A percentile compares a stretch with the other conserved stretches of the same genome.
phyloP scores from a whole-genome alignment of 768 basidiomycete genomes.

The Termitomyces bulborhizus region DNA sequence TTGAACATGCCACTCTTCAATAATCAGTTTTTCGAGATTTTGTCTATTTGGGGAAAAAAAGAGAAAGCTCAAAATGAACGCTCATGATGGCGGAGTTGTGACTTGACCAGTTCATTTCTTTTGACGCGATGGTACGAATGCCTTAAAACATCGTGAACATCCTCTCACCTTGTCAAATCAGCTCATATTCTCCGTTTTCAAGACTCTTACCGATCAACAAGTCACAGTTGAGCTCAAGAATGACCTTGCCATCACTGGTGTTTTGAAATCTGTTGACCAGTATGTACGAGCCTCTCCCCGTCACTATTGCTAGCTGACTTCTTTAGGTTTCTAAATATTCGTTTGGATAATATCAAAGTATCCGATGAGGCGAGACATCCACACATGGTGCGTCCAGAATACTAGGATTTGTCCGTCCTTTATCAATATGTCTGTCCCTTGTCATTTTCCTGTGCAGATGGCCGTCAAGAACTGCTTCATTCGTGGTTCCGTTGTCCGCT shows the following conservation, averaged over 20 bases:
- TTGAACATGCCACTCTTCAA: background rate
- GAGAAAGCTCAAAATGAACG: background rate
- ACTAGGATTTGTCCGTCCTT: background rate
- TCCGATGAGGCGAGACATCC: constrained; percentile 91
- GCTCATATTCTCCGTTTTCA: constrained; percentile 98
- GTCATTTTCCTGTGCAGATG: constrained; percentile 51
- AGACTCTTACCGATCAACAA: constrained; percentile 95
- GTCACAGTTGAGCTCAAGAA: constrained; percentile 99
- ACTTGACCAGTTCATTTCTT: background rate
- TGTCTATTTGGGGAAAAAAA: too few species aligned
- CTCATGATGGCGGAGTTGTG: too few species aligned
- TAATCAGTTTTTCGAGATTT: background rate
- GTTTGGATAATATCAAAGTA: constrained; percentile 90
- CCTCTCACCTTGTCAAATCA: constrained; percentile 19
- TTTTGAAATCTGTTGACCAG: constrained; percentile 98
- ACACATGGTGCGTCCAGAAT: constrained; percentile 71
- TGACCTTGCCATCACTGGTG: constrained; percentile 93
- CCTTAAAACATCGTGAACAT: background rate
- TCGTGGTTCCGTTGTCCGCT: constrained; percentile 95
- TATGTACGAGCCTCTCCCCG: constrained; percentile 26
- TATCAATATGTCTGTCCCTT: background rate
- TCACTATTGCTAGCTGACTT: background rate
- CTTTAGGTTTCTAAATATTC: constrained; percentile 87
- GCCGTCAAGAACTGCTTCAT: constrained; percentile 99
- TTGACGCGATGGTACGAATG: constrained; percentile 4